These are phyloP conservation scores for Yamadazyma philogaea DNA, from an alignment of 805 yeast genomes.

Conservation along the genomic window DNA sequence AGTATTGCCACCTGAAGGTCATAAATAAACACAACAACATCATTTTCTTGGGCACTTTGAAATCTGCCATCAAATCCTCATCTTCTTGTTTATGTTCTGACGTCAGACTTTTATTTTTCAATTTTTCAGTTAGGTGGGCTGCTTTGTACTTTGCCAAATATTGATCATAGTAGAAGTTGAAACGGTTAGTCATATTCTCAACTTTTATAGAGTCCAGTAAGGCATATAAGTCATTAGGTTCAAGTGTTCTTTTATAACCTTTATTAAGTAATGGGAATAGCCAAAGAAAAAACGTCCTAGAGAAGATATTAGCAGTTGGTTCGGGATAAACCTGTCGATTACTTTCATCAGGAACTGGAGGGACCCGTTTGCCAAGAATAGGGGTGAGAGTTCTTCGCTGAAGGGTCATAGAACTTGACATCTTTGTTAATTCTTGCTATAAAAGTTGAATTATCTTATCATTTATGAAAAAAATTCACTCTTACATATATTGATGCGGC, in stretches of 20 bases:
- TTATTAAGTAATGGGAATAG: slow-evolving; percentile 56
- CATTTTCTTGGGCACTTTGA: slow-evolving; percentile 23
- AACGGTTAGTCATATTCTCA: slow-evolving; percentile 27
- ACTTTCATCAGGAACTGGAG: slow-evolving; percentile 51
- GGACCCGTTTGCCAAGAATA: slow-evolving; percentile 39
- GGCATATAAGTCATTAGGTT: slow-evolving; percentile 56
- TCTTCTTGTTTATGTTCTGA: too few relatives aligned
- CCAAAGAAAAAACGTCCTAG: slow-evolving; percentile 62
- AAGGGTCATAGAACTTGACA: slow-evolving; percentile 3
- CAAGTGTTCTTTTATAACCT: slow-evolving; percentile 72
- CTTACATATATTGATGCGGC: background rate
- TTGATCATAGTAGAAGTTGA: slow-evolving; percentile 20
- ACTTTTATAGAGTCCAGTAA: slow-evolving; percentile 36
- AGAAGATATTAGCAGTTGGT: slow-evolving; percentile 34
- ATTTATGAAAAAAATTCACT: too few relatives aligned
- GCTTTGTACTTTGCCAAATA: slow-evolving; percentile 21
- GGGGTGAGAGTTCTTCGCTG: slow-evolving; percentile 36
- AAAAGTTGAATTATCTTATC: too few relatives aligned
- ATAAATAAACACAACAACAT: slow-evolving; percentile 7
- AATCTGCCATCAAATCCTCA: slow-evolving; percentile 29
- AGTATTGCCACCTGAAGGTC: slow-evolving; percentile 12
- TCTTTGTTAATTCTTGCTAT: too few relatives aligned
- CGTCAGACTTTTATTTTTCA: too few relatives aligned
- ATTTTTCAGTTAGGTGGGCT: slow-evolving; percentile 23
- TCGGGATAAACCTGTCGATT: slow-evolving; percentile 49